Evolutionary conservation across 768 basidiomycete genomes (phyloP).

Genomic region (Suillus bovinus): DNA sequence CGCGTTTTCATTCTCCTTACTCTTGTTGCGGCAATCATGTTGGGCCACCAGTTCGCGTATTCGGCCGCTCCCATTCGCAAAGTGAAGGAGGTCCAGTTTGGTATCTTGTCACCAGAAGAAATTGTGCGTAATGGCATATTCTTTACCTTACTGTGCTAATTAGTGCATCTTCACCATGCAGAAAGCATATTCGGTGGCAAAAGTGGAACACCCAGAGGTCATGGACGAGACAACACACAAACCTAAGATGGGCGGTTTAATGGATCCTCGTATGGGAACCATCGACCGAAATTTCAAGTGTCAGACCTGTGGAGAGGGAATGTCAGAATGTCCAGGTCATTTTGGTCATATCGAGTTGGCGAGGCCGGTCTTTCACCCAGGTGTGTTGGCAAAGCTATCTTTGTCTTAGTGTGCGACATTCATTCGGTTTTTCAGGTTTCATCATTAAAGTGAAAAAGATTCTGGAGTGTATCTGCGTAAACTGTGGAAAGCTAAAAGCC

Average conservation of each 20-base stretch:
- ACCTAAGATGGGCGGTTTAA: constrained; percentile 90
- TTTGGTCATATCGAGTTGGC: constrained; percentile 99
- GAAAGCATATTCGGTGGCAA: constrained; percentile 99
- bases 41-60: constrained; percentile 88
- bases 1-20: constrained; percentile 18
- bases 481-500: constrained; percentile 97
- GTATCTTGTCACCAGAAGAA: constrained; percentile 98
- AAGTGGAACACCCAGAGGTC: constrained; percentile 98
- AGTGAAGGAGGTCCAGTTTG: constrained; percentile 98
- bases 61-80: constrained; percentile 94
- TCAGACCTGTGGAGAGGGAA: constrained; percentile 99
- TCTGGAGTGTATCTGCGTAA: constrained; percentile 97
- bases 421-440: constrained; percentile 63
- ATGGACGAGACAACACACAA: constrained; percentile 93
- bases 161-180: constrained; percentile 36
- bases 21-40: constrained; percentile 47
- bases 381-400: constrained; percentile 45
- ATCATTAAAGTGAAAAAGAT: constrained; percentile 99
- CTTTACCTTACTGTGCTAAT: constrained; percentile 4
- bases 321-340: constrained; percentile 99
- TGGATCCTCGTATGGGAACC: constrained; percentile 98
- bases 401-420: constrained; percentile 11
- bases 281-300: constrained; percentile 99
- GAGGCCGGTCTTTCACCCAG: constrained; percentile 95
- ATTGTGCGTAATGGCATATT: constrained; percentile 55